Conservation (phyloP, 441 rosid species). For the Biscutella auriculata region DNA sequence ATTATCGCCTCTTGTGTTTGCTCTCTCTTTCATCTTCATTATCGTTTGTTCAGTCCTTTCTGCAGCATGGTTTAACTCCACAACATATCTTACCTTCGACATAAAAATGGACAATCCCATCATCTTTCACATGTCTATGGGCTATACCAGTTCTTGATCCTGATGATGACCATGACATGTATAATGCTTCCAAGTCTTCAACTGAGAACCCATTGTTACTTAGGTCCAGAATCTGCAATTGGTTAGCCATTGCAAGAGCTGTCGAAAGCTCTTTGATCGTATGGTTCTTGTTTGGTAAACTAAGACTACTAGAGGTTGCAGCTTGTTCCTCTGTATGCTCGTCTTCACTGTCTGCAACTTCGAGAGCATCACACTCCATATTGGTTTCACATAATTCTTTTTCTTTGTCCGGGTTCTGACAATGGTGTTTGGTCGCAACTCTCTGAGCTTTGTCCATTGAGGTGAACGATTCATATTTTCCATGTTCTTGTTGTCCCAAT, state of each 20-base stretch:
- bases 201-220: constrained; percentile 62
- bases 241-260: constrained; percentile 55
- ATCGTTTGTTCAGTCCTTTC: constrained; percentile 43
- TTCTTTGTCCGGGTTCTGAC: constrained; percentile 9
- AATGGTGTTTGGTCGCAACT: constrained; percentile 8
- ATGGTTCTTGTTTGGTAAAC: constrained; percentile 26
- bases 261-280: constrained; percentile 38
- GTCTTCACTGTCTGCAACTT: constrained; percentile 94
- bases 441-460: constrained; percentile 13
- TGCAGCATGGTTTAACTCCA: constrained; percentile 59
- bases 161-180: constrained; percentile 65
- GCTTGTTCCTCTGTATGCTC: constrained; percentile 29
- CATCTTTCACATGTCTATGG: constrained; percentile 44
- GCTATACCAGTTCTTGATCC: constrained; percentile 33
- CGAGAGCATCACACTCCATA: constrained; percentile 34
- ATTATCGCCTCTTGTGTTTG: constrained; percentile 43
- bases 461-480: constrained; percentile 16
- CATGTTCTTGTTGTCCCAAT: constrained; percentile 11
- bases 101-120: constrained; percentile 53
- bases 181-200: constrained; percentile 36
- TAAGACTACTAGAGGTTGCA: constrained; percentile 33
- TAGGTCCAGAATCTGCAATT: constrained; percentile 50
- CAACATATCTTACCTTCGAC: constrained; percentile 48
- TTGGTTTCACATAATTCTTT: constrained; percentile 24
- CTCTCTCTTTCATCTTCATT: constrained; percentile 32